These are phyloP conservation scores for Neolentinus lepideus DNA, from an alignment of 1,284 basidiomycete species.

Conservation along the genomic window DNA sequence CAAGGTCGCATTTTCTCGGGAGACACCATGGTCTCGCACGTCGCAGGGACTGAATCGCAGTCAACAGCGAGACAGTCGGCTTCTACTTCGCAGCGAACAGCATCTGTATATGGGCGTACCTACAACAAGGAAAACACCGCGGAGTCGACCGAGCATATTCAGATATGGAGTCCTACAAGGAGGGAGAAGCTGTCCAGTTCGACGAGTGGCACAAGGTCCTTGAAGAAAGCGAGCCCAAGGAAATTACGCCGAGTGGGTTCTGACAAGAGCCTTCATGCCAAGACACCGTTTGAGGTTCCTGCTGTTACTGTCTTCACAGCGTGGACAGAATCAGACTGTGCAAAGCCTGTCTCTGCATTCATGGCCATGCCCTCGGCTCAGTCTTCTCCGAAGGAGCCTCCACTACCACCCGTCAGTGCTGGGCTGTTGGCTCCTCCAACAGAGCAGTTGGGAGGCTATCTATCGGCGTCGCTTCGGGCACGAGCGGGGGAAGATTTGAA, in stretches of 20 bases:
- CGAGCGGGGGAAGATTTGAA: constrained; percentile 67
- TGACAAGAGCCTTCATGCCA: constrained; percentile 23
- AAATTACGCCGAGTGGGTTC: constrained; percentile 19
- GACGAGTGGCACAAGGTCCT: constrained; percentile 8
- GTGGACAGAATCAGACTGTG: not conserved
- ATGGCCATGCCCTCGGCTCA: not conserved
- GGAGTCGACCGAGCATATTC: not conserved
- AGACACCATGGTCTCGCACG: constrained; percentile 47
- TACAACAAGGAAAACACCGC: not conserved
- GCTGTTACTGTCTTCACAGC: not conserved
- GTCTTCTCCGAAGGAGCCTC: not conserved
- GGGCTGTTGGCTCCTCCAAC: constrained; percentile 15
- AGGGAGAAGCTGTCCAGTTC: not conserved
- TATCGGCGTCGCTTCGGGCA: constrained; percentile 41
- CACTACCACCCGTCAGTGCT: constrained; percentile 5
- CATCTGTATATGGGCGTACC: not conserved
- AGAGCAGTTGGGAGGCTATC: constrained; percentile 31
- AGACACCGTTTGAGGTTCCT: not conserved
- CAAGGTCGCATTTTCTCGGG: constrained; percentile 64
- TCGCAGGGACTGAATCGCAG: not conserved
- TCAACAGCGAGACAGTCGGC: not conserved
- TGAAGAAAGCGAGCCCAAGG: constrained; percentile 19
- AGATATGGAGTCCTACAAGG: not conserved
- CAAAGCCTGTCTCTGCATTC: not conserved
- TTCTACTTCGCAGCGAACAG: not conserved